phyloP scores from a whole-genome alignment of 805 yeast species.

The Zygoascus bituminiphila region DNA sequence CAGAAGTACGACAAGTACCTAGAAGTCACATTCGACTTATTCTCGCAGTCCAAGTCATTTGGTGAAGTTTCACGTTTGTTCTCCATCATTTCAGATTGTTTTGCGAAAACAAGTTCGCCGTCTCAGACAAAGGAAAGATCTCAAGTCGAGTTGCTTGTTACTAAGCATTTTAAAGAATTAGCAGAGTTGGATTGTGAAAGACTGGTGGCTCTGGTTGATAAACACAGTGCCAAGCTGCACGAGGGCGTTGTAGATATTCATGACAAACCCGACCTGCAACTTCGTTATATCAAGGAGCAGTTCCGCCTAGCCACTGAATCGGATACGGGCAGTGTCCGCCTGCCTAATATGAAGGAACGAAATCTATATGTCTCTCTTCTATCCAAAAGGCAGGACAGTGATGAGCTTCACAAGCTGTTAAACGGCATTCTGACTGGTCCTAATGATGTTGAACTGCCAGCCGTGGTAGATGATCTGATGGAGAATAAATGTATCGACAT shows the following conservation, averaged over 20 bases:
- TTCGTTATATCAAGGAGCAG: conserved; percentile 18
- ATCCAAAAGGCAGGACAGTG: conserved; percentile 17
- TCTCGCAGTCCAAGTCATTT: background rate
- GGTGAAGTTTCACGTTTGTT: conserved; percentile 8
- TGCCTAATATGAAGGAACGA: conserved; percentile 14
- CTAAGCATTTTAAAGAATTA: conserved; percentile 23
- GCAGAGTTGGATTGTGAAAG: conserved; percentile 28
- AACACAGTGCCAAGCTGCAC: conserved; percentile 36
- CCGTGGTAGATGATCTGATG: conserved; percentile 23
- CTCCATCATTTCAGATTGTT: conserved; percentile 16
- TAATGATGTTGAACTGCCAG: conserved; percentile 23
- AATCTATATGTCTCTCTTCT: conserved; percentile 16
- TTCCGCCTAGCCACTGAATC: conserved; percentile 9
- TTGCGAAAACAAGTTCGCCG: conserved; percentile 4
- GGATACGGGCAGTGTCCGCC: conserved; percentile 1
- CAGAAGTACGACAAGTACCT: conserved; percentile 45
- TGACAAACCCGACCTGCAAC: conserved; percentile 21
- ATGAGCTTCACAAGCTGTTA: conserved; percentile 18
- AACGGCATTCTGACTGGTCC: conserved; percentile 26
- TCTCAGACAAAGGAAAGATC: conserved; percentile 7
- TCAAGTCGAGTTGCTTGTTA: conserved; percentile 25
- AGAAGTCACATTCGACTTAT: conserved; percentile 39
- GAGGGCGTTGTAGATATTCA: conserved; percentile 28
- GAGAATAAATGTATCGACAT: conserved; percentile 21
- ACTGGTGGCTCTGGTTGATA: conserved; percentile 33